phyloP scores from a whole-genome alignment of 352 stramenopile genomes.

The Phytophthora fragariae region DNA sequence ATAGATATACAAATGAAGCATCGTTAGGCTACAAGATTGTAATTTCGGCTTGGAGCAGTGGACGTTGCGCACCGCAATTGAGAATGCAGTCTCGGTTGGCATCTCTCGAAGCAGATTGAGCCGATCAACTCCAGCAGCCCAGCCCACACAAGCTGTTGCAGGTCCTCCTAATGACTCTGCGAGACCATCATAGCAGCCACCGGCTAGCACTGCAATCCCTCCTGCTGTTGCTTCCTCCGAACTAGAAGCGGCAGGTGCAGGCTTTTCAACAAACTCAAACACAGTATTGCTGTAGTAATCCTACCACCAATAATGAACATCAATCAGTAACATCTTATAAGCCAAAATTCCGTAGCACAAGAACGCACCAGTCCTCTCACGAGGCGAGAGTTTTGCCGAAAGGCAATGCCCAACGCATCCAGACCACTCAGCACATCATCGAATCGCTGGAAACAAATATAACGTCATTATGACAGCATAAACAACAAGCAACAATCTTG shows the following conservation, averaged over 20 bases:
- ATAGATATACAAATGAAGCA: constrained; percentile 2
- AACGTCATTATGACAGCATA: constrained; percentile 1
- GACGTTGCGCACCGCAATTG: constrained; percentile 59
- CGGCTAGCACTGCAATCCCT: constrained; percentile 84
- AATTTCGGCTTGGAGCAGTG: neutral
- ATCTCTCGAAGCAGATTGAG: constrained; percentile 68
- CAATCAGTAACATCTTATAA: neutral
- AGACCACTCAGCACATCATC: constrained; percentile 67
- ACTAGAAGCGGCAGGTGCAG: constrained; percentile 6
- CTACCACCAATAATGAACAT: constrained; percentile 37
- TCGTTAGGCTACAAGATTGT: constrained; percentile 6
- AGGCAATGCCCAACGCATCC: constrained; percentile 65
- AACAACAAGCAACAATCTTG: neutral
- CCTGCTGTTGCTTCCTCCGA: constrained; percentile 30
- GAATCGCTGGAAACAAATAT: constrained; percentile 61
- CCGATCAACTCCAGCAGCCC: constrained; percentile 87
- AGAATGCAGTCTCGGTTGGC: constrained; percentile 18
- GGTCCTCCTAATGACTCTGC: constrained; percentile 72
- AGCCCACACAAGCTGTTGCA: constrained; percentile 75
- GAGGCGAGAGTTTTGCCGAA: constrained; percentile 70
- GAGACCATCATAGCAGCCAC: constrained; percentile 86
- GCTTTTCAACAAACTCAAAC: constrained; percentile 87
- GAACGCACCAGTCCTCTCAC: constrained; percentile 79
- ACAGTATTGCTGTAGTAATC: constrained; percentile 93
- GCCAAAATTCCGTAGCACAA: neutral